Evolutionary conservation across 1,284 basidiomycete genomes (phyloP).

Genomic region (Apiotrichum akiyoshidainum): DNA sequence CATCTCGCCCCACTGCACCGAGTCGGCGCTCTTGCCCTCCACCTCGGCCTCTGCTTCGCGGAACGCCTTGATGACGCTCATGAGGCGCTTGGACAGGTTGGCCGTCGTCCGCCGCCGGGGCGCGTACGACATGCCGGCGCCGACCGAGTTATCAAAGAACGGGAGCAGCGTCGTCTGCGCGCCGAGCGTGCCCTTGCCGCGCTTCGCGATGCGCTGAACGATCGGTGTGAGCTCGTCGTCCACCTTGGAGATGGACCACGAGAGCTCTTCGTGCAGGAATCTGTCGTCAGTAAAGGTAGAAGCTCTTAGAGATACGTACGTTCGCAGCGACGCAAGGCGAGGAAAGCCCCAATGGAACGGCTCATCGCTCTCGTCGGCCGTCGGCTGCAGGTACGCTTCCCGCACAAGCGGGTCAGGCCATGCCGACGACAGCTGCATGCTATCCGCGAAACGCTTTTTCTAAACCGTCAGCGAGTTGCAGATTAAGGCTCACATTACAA

Average conservation of each 20-base stretch:
- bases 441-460: constrained; percentile 84
- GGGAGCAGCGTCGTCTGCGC: constrained; percentile 59
- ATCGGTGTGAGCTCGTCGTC: constrained; percentile 91
- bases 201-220: constrained; percentile 81
- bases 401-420: constrained; percentile 90
- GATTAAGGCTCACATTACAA: constrained; percentile 22
- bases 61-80: constrained; percentile 83
- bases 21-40: constrained; percentile 29
- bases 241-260: constrained; percentile 81
- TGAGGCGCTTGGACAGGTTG: constrained; percentile 76
- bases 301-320: constrained; percentile 59
- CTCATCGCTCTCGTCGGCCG: constrained; percentile 85
- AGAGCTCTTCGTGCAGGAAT: constrained; percentile 77
- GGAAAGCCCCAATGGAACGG: constrained; percentile 97
- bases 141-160: constrained; percentile 56
- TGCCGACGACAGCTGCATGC: constrained; percentile 66
- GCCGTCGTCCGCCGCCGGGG: constrained; percentile 73
- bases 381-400: constrained; percentile 88
- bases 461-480: constrained; percentile 42
- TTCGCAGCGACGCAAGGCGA: constrained; percentile 82
- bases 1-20: constrained; percentile 46
- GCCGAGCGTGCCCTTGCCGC: constrained; percentile 62
- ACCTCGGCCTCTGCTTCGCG: constrained; percentile 56
- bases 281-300: constrained; percentile 50
- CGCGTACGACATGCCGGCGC: constrained; percentile 59